Conservation (phyloP, 2,329 filamentous ascomycete genomes). For the Colletotrichum sp. region DNA sequence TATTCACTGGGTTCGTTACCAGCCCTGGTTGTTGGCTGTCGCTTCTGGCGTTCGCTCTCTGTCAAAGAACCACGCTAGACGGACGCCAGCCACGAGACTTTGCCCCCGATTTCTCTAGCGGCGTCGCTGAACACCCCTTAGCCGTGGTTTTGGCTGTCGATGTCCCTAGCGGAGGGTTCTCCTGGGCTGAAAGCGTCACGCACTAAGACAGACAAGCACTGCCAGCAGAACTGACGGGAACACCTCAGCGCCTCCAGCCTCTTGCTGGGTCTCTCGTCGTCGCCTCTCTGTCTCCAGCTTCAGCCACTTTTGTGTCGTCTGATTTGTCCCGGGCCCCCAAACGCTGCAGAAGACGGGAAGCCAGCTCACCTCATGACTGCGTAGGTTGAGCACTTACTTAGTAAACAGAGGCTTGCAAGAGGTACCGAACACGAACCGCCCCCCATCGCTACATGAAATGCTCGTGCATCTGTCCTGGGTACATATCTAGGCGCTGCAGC, state of each 20-base stretch:
- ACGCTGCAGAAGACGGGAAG: not conserved
- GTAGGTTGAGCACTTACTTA: not conserved
- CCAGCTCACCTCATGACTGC: not conserved
- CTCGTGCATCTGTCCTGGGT: not conserved
- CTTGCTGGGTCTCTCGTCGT: not conserved
- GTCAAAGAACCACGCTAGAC: not conserved
- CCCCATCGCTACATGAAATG: not conserved
- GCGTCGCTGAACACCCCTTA: not conserved
- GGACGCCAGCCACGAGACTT: not conserved
- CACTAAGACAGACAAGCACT: not conserved
- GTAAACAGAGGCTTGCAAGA: not conserved
- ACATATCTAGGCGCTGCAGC: not conserved
- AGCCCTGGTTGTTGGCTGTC: not conserved
- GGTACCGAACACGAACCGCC: not conserved
- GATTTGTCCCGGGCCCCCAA: not conserved
- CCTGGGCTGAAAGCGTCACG: conserved; percentile 15
- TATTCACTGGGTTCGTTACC: not conserved
- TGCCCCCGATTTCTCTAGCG: not conserved
- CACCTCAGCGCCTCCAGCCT: conserved; percentile 1
- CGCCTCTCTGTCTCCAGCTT: not conserved
- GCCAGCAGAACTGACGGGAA: not conserved
- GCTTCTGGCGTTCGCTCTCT: not conserved
- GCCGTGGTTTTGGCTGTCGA: not conserved
- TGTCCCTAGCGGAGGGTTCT: not conserved
- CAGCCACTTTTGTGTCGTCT: not conserved